Evolutionary conservation across 1,139 yeast genomes (phyloP).

Genomic region (Meyerozyma guilliermondii): DNA sequence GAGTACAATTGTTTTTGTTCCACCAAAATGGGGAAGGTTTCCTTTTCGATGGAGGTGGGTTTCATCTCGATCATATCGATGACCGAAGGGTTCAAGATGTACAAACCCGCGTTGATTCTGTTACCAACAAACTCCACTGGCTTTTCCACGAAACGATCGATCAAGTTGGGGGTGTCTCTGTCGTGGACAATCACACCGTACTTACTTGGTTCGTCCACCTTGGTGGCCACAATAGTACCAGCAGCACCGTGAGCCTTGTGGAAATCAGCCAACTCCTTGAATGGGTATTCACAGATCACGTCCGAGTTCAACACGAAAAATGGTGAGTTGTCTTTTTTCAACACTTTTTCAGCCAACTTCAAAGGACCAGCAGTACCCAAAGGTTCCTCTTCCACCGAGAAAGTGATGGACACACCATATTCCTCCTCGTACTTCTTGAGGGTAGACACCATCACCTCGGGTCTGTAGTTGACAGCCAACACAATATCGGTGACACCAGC

Average conservation of each 20-base stretch:
- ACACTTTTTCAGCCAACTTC: constrained; percentile 90
- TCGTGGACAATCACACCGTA: constrained; percentile 99
- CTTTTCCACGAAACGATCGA: constrained; percentile 98
- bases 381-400: constrained; percentile 98
- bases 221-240: constrained; percentile 98
- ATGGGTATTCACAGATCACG: constrained; percentile 98
- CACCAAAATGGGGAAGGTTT: constrained; percentile 96
- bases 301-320: constrained; percentile 98
- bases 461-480: constrained; percentile 97
- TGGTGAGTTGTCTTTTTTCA: constrained; percentile 93
- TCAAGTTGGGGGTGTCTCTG: constrained; percentile 85
- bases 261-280: constrained; percentile 85
- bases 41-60: constrained; percentile 99
- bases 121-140: constrained; percentile 98
- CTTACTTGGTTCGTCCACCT: constrained; percentile 98
- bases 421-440: constrained; percentile 90
- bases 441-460: constrained; percentile 97
- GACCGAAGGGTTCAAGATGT: constrained; percentile 94
- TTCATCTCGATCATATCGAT: constrained; percentile 94
- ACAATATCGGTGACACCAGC: constrained; percentile 99
- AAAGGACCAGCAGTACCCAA: constrained; percentile 99
- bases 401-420: constrained; percentile 92
- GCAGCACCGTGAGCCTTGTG: constrained; percentile 95
- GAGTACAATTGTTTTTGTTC: constrained; percentile 87
- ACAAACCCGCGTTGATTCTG: constrained; percentile 96